phyloP scores from a whole-genome alignment of 176 grass and related monocot species.

The Triticum urartu region DNA sequence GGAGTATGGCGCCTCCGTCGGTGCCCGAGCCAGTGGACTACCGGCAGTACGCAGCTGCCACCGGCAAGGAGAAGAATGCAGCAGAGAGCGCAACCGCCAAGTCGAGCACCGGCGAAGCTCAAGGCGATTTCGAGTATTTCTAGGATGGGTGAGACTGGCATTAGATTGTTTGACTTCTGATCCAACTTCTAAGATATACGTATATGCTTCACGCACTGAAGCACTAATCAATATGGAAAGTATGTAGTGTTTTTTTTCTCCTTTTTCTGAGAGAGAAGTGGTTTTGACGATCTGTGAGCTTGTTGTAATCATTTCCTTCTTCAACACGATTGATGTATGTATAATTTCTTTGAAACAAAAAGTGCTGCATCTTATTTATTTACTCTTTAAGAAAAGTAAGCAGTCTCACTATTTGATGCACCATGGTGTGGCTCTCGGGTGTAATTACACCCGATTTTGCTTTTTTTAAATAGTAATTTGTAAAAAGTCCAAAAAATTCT shows the following conservation, averaged over 20 bases:
- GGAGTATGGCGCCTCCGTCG: slow-evolving; percentile 20
- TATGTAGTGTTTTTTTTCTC: not conserved
- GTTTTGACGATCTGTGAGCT: not conserved
- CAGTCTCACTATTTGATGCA: no score
- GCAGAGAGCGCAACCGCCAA: not conserved
- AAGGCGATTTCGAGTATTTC: slow-evolving; percentile 14
- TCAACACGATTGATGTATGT: not conserved
- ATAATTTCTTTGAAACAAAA: not conserved
- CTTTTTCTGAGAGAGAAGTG: not conserved
- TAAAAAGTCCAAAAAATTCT: no score
- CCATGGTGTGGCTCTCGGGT: no score
- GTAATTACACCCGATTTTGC: no score
- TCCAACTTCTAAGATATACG: not conserved
- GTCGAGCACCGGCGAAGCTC: not conserved
- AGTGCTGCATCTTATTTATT: no score
- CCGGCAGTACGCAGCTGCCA: slow-evolving; percentile 7
- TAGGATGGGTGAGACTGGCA: slow-evolving; percentile 13
- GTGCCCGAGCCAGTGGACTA: slow-evolving; percentile 34
- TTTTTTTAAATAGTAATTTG: no score
- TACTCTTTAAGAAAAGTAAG: no score
- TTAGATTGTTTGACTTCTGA: slow-evolving; percentile 4
- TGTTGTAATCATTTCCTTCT: not conserved
- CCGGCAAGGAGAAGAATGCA: slow-evolving; percentile 25
- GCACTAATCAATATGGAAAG: not conserved
- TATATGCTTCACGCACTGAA: not conserved